Evolutionary conservation across 352 stramenopile species (phyloP), one percentile per base, ranked within the genome.

Genomic region (Phytophthora nicotianae): DNA sequence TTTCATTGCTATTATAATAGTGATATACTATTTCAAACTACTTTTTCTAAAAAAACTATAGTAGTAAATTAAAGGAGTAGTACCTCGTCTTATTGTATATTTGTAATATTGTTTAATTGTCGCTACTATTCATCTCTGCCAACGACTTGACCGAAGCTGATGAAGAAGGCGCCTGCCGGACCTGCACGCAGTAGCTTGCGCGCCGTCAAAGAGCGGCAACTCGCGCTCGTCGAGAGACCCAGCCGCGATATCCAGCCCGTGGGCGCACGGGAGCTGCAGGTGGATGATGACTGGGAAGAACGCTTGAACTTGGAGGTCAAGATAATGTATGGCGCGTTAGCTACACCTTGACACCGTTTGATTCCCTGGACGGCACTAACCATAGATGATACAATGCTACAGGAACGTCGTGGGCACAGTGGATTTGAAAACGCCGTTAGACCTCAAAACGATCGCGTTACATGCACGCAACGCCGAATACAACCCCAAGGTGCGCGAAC

Each of bases 401-500:
- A 97, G 89, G 77, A 99, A 98, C 58, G 83, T 98, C 23, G 93
- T 98, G n/a, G 86, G 89, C 4, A 98, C 93, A 0, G 93, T 98
- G 33, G 98, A 99, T 71, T 71, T 99, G 13, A 95, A 97, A 51
- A 96, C 93, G 26, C 83, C 81, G 27, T 77, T 99, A 17, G 97
- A 99, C 69, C 85, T 99, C 20, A 98, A 98, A 75, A 97, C 91
- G 45, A 99, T 99, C 58, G 96, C 97, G 32, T 73, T 98, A 19
- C 94, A 98, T 59, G 97, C 96, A 42, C 90, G 97, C 16, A 99
- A 99, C 64, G 98, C 97, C 6, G 98, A 99, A 80, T 99, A 99
- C 77, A 99, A 99, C 77, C 97, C 98, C 10, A 97, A 98, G 81
- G 89, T 96, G 46, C n/a, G 29, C 21, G 6, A 23, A 4, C 9